Conservation (phyloP, 148 eudicot species). For the Amaranthus hypochondriacus region DNA sequence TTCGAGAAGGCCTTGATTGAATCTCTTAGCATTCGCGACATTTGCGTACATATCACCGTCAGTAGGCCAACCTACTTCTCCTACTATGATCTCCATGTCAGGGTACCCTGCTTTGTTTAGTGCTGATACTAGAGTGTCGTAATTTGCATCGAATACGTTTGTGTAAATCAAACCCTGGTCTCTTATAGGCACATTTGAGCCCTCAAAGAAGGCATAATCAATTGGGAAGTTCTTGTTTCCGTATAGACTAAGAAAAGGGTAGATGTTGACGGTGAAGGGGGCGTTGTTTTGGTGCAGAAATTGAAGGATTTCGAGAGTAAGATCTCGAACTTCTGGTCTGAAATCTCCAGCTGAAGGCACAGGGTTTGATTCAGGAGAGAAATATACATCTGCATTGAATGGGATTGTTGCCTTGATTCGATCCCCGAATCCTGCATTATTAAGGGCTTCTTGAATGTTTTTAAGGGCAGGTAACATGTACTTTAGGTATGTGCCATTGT, state of each 20-base stretch:
- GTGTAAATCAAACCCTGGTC: conserved; percentile 57
- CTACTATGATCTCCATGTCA: conserved; percentile 69
- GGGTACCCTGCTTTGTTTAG: conserved; percentile 69
- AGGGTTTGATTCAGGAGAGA: conserved; percentile 76
- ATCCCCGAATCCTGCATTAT: conserved; percentile 56
- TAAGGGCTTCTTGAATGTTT: conserved; percentile 73
- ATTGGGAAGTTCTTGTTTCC: conserved; percentile 70
- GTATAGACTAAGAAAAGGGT: conserved; percentile 87
- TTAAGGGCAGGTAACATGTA: conserved; percentile 68
- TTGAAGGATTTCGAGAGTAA: conserved; percentile 53
- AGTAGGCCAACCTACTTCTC: conserved; percentile 99
- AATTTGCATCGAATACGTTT: conserved; percentile 94
- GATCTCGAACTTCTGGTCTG: conserved; percentile 67
- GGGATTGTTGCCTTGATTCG: conserved; percentile 79
- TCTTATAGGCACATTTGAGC: conserved; percentile 40
- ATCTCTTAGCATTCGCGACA: conserved; percentile 56
- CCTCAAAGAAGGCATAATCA: conserved; percentile 83
- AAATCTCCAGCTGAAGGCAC: conserved; percentile 96
- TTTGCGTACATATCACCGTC: conserved; percentile 79
- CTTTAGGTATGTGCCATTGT: conserved; percentile 61
- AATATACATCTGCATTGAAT: conserved; percentile 86
- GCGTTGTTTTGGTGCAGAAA: conserved; percentile 56
- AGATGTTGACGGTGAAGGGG: conserved; percentile 91
- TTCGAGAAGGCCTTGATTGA: conserved; percentile 68
- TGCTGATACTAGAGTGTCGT: conserved; percentile 77